These are phyloP conservation scores for Casuarina glauca DNA, from an alignment of 306 rosid genomes.

Conservation along the genomic window DNA sequence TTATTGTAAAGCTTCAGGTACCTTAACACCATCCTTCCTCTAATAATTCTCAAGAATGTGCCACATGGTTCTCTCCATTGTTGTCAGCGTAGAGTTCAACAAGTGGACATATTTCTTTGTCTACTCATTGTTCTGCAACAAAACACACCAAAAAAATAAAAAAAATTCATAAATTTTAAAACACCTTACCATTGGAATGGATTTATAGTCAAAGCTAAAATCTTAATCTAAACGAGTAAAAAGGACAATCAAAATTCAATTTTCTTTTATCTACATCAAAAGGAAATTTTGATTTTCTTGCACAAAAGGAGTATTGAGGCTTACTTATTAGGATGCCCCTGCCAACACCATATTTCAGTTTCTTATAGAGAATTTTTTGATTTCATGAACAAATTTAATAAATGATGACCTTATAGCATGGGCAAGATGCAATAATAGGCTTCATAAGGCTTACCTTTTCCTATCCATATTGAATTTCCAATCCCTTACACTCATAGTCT, in stretches of 20 bases:
- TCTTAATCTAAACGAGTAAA: neutral
- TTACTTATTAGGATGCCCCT: too few species aligned
- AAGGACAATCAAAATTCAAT: neutral
- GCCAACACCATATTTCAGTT: too few species aligned
- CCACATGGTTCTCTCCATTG: conserved; percentile 93
- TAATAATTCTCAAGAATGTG: conserved; percentile 93
- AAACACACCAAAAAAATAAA: conserved; percentile 11
- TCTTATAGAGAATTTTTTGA: too few species aligned
- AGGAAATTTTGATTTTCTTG: neutral
- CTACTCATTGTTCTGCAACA: conserved; percentile 76
- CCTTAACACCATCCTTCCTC: conserved; percentile 81
- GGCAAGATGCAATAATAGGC: neutral
- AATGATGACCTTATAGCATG: neutral
- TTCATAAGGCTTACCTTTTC: conserved; percentile 62
- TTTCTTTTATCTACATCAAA: neutral
- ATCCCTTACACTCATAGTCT: conserved; percentile 82
- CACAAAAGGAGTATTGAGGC: neutral
- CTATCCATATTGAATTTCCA: conserved; percentile 91
- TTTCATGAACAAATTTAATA: neutral
- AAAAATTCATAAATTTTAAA: conserved; percentile 23
- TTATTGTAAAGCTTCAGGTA: conserved; percentile 70
- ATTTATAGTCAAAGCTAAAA: neutral
- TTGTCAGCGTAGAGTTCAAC: conserved; percentile 96
- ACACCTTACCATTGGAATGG: neutral
- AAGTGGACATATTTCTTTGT: conserved; percentile 79